Evolutionary conservation across 202 grass and related monocot genomes (phyloP).

Genomic region (Schoenoplectus tabernaemontani): DNA sequence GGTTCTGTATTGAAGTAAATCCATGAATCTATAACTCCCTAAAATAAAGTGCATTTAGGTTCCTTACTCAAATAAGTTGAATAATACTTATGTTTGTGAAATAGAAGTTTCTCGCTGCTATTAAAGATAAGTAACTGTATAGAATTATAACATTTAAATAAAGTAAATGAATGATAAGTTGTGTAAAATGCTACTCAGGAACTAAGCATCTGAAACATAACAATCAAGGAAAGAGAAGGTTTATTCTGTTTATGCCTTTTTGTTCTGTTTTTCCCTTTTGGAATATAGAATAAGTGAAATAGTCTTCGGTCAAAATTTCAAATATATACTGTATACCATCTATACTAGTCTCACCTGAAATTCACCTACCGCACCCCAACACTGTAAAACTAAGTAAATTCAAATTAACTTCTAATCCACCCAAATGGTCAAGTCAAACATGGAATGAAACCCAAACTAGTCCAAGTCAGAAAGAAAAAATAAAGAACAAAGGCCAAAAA

Average conservation of each 20-base stretch:
- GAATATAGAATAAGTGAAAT: neutral
- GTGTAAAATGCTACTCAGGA: neutral
- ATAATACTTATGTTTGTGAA: neutral
- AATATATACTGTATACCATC: neutral
- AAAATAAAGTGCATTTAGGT: neutral
- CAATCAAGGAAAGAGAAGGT: neutral
- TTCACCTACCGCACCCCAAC: neutral
- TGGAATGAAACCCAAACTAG: neutral
- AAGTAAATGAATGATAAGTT: neutral
- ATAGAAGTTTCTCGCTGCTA: neutral
- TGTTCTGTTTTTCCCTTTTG: neutral
- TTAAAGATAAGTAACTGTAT: neutral
- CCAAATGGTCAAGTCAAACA: conserved; percentile 19
- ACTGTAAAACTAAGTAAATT: neutral
- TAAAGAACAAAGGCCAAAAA: neutral
- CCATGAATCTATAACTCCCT: neutral
- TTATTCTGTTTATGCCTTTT: neutral
- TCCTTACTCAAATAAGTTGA: neutral
- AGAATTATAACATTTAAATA: neutral
- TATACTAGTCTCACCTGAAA: neutral
- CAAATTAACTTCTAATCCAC: neutral
- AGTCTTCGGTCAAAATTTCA: neutral
- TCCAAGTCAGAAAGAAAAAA: neutral
- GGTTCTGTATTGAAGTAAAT: neutral
- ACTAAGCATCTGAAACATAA: neutral